phyloP scores from a whole-genome alignment of 2,329 filamentous ascomycete genomes.

The Penicillium decumbens region DNA sequence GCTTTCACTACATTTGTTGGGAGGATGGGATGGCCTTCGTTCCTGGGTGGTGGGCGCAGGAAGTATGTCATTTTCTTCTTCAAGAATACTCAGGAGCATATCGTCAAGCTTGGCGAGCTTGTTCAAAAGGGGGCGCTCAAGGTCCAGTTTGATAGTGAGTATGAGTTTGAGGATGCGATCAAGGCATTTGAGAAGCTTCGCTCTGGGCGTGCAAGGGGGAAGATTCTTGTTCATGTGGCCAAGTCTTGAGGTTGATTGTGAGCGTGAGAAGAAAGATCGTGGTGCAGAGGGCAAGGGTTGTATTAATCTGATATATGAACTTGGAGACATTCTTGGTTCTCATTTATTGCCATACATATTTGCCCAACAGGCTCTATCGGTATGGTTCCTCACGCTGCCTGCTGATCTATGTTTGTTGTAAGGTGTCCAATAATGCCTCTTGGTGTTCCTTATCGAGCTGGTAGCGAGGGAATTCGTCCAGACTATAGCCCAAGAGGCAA shows the following conservation, averaged over 20 bases:
- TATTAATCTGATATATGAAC: too few relatives aligned
- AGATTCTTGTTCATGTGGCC: constrained; percentile 50
- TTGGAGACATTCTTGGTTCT: too few relatives aligned
- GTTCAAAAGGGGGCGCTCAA: constrained; percentile 57
- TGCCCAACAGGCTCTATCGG: too few relatives aligned
- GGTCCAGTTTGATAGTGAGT: constrained; percentile 53
- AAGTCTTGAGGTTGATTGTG: not conserved
- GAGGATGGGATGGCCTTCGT: constrained; percentile 43
- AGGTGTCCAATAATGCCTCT: too few relatives aligned
- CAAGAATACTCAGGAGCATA: constrained; percentile 42
- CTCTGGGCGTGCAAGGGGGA: constrained; percentile 54
- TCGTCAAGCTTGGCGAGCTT: constrained; percentile 51
- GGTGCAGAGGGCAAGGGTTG: too few relatives aligned
- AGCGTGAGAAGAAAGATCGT: too few relatives aligned
- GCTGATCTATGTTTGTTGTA: too few relatives aligned
- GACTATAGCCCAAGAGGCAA: too few relatives aligned
- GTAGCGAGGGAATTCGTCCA: too few relatives aligned
- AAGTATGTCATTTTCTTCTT: constrained; percentile 34
- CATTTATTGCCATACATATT: too few relatives aligned
- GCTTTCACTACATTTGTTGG: constrained; percentile 29
- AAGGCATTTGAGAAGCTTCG: constrained; percentile 58
- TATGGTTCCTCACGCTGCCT: too few relatives aligned
- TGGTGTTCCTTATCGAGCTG: too few relatives aligned
- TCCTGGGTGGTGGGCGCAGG: constrained; percentile 49
- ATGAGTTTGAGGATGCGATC: constrained; percentile 53